A percentile compares a stretch with the other conserved stretches of the same genome.
These are phyloP conservation scores for Fraxinus anomala DNA, from an alignment of 257 asterid species.

Conservation along the genomic window DNA sequence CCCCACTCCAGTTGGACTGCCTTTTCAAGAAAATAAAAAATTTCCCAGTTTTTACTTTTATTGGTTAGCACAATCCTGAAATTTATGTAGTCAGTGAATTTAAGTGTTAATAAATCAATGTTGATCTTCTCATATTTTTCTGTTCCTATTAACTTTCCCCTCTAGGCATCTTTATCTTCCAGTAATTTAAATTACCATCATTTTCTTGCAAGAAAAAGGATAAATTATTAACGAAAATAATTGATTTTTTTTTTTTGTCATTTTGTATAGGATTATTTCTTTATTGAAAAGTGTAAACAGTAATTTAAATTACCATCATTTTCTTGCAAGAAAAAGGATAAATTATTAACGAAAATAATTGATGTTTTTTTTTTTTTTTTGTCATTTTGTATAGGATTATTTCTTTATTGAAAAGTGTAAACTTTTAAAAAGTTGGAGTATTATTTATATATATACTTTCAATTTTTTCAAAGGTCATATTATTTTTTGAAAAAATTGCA, in stretches of 20 bases:
- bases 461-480: too few relatives aligned
- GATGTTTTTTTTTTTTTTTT: neutral
- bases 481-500: too few relatives aligned
- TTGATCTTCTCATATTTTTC: slow-evolving; percentile 46
- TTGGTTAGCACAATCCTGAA: slow-evolving; percentile 25
- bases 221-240: neutral
- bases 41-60: neutral
- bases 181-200: slow-evolving; percentile 17
- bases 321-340: slow-evolving; percentile 3
- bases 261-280: neutral
- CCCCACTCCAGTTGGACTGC: slow-evolving; percentile 17
- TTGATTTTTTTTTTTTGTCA: neutral
- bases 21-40: slow-evolving; percentile 18
- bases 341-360: neutral
- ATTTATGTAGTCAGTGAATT: slow-evolving; percentile 16
- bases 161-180: slow-evolving; percentile 21
- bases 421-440: neutral
- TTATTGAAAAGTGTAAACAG: neutral
- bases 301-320: slow-evolving; percentile 14
- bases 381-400: neutral
- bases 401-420: too few relatives aligned
- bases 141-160: slow-evolving; percentile 29
- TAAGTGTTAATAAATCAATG: slow-evolving; percentile 28
- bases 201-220: slow-evolving; percentile 1
- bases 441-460: too few relatives aligned